phyloP scores from a whole-genome alignment of 495 filamentous ascomycete species.

The Tuber microsphaerosporum region DNA sequence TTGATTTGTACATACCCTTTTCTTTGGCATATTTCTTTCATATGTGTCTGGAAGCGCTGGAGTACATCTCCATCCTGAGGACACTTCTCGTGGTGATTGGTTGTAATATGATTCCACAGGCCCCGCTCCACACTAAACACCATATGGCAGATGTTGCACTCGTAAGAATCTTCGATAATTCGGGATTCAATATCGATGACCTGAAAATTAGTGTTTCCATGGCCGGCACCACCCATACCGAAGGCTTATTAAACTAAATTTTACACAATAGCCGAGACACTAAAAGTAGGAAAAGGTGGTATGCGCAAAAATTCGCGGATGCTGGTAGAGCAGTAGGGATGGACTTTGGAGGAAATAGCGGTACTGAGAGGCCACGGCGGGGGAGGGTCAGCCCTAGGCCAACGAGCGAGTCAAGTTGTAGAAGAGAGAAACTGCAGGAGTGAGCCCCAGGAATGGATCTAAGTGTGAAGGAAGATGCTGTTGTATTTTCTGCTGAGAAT shows the following conservation, averaged over 20 bases:
- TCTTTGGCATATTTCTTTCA: conserved; percentile 18
- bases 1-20: not conserved
- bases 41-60: not conserved
- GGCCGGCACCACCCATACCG: not conserved
- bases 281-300: not conserved
- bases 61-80: not conserved
- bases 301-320: not conserved
- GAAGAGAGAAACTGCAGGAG: too few species aligned
- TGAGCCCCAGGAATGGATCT: too few species aligned
- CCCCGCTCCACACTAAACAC: not conserved
- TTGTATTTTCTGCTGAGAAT: too few species aligned
- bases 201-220: not conserved
- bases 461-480: too few species aligned
- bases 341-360: not conserved
- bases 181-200: conserved; percentile 10
- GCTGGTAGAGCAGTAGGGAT: not conserved
- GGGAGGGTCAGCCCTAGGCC: too few species aligned
- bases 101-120: conserved; percentile 2
- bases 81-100: not conserved
- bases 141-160: not conserved
- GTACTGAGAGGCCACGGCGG: not conserved
- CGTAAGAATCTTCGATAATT: conserved; percentile 5
- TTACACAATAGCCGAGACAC: not conserved
- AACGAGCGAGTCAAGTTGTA: too few species aligned
- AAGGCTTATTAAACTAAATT: not conserved